A percentile compares a stretch with the other conserved stretches of the same genome.
Evolutionary conservation across 306 rosid species (phyloP).

Genomic region (Dicorynia guianensis): DNA sequence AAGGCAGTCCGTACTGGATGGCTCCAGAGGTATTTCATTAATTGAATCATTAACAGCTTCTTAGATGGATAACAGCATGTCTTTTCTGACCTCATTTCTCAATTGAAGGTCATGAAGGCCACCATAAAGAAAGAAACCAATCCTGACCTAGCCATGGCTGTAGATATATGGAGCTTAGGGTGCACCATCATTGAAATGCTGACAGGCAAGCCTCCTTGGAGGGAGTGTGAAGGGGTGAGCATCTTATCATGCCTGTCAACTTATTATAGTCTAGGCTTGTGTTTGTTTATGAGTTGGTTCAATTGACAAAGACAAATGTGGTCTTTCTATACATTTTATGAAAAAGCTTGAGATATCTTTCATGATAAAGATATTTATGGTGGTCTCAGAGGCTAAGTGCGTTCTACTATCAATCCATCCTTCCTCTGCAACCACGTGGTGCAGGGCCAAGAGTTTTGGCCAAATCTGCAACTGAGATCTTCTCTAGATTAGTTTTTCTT

Average conservation of each 20-base stretch:
- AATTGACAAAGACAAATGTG: constrained; percentile 11
- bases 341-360: background rate
- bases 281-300: background rate
- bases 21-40: constrained; percentile 94
- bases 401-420: constrained; percentile 4
- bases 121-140: constrained; percentile 53
- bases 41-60: constrained; percentile 17
- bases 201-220: constrained; percentile 96
- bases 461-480: background rate
- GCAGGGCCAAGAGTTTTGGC: background rate
- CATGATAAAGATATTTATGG: background rate
- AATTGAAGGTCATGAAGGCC: constrained; percentile 78
- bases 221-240: constrained; percentile 81
- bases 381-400: too few relatives aligned
- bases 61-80: constrained; percentile 19
- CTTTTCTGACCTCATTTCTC: constrained; percentile 34
- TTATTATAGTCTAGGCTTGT: constrained; percentile 6
- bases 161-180: constrained; percentile 89
- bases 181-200: constrained; percentile 94
- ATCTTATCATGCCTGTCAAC: constrained; percentile 34
- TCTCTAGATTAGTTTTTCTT: constrained; percentile 7
- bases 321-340: background rate
- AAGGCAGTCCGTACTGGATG: constrained; percentile 99
- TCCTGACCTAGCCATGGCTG: constrained; percentile 65
- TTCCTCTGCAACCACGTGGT: background rate